Base-by-base conservation (phyloP, 148 eudicot species). In the Cornus controversa region DNA sequence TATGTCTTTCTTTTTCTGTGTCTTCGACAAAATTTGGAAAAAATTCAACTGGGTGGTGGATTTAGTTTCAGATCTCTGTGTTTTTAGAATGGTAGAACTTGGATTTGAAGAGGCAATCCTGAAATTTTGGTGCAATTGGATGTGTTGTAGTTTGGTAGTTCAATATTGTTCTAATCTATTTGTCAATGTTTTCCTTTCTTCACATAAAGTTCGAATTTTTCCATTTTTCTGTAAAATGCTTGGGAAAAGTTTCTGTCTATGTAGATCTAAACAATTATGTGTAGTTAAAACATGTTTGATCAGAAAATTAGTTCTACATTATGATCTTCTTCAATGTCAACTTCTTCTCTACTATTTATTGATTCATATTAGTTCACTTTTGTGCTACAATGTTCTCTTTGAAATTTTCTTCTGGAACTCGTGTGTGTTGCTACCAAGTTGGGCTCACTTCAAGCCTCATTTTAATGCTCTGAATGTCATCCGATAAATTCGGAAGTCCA, bases 31-130 rank as follows among this genome's bases (percentile, higher is more conserved):
- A 9, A 40, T 6, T 13, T 28, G 69, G 15, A 15, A 66, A 66
- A 66, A 10, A 28, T 66, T 66, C 69, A 66, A 66, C 22, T 66
- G 37, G 73, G 73, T 9, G 9, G 26, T 47, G 63, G 74, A 71
- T 47, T 50, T 40, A 26, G 63, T 34, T 71, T 71, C n/a, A 71
- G 36, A 50, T 26, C 45, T 40, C 6, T 54, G 22, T 15, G n/a
- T 26, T 72, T 26, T 27, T 11, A 24, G 24, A 72, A 1, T 53
- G 24, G 31, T 42, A 42, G 8, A 50, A 6, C 57, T 50, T 11
- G 18, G 57, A 50, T 16, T 50, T 50, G 57, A 2, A 50, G 57
- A 50, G 57, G 57, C 18, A 50, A 50, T 50, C 45, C 18, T 16
- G 62, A 71, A 50, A 26, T 15, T 47, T 71, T 71, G 26, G 62